Percentiles rank a stretch among this genome's conserved stretches.
Conservation (phyloP, 1,139 yeast species). For the Yamadazyma atmosphaerica region DNA sequence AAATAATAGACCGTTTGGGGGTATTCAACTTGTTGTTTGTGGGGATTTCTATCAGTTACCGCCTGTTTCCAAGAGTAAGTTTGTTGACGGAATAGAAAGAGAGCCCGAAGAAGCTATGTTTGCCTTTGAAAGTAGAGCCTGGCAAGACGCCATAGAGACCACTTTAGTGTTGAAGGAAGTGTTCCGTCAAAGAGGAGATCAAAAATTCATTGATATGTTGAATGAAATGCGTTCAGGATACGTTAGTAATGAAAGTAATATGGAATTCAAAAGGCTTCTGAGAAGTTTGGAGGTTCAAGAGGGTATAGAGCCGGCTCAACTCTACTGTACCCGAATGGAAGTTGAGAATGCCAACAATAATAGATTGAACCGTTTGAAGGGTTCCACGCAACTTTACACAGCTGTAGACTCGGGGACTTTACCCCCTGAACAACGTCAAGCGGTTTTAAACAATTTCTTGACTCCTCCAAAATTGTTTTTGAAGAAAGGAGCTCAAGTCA, state of each 20-base stretch:
- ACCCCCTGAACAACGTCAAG: constrained; percentile 42
- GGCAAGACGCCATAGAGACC: constrained; percentile 65
- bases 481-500: constrained; percentile 88
- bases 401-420: constrained; percentile 68
- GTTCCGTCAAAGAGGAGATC: constrained; percentile 89
- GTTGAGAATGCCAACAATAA: constrained; percentile 75
- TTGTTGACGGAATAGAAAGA: constrained; percentile 23
- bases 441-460: constrained; percentile 61
- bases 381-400: constrained; percentile 45
- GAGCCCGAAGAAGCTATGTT: constrained; percentile 39
- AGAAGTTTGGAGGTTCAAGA: constrained; percentile 60
- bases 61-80: constrained; percentile 54
- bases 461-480: constrained; percentile 65
- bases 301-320: constrained; percentile 83
- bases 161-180: constrained; percentile 76
- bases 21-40: constrained; percentile 78
- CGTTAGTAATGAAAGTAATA: constrained; percentile 54
- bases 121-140: constrained; percentile 75
- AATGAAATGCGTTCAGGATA: constrained; percentile 82
- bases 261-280: constrained; percentile 53
- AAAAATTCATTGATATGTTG: constrained; percentile 75
- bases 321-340: constrained; percentile 80
- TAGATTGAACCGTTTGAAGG: constrained; percentile 53
- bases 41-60: constrained; percentile 94
- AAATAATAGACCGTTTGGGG: constrained; percentile 72